Evolutionary conservation across 1,284 basidiomycete genomes (phyloP).

Genomic region (Leccinum fallax): DNA sequence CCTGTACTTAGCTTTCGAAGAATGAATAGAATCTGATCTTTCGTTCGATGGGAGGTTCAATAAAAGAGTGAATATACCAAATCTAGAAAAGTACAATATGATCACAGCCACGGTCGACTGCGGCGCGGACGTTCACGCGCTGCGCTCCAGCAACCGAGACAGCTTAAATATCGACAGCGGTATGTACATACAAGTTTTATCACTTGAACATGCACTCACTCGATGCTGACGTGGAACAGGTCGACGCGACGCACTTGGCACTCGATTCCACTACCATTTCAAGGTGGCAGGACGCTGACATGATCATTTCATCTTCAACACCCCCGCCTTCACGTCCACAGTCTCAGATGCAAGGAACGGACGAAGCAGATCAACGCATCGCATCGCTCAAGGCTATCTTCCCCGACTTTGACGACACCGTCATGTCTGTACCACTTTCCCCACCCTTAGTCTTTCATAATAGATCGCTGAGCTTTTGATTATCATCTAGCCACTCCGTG

Average conservation of each 20-base stretch:
- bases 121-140: neutral
- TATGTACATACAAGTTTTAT: no score
- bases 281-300: conserved; percentile 7
- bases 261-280: neutral
- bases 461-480: conserved; percentile 8
- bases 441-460: neutral
- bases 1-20: no score
- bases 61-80: no score
- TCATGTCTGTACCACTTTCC: conserved; percentile 54
- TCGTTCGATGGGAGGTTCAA: no score
- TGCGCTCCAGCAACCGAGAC: conserved; percentile 18
- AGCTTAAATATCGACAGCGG: conserved; percentile 13
- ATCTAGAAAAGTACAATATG: neutral
- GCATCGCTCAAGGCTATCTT: conserved; percentile 69
- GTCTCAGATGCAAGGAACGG: conserved; percentile 1
- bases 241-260: neutral
- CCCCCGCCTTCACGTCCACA: conserved; percentile 13
- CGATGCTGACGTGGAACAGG: conserved; percentile 3
- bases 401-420: conserved; percentile 72
- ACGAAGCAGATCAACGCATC: conserved; percentile 49
- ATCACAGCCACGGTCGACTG: neutral
- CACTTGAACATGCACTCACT: conserved; percentile 1
- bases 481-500: conserved; percentile 53
- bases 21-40: no score
- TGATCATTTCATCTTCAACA: conserved; percentile 23